Base-by-base conservation (phyloP, 169 alveolate genomes). In the Neospora caninum region DNA sequence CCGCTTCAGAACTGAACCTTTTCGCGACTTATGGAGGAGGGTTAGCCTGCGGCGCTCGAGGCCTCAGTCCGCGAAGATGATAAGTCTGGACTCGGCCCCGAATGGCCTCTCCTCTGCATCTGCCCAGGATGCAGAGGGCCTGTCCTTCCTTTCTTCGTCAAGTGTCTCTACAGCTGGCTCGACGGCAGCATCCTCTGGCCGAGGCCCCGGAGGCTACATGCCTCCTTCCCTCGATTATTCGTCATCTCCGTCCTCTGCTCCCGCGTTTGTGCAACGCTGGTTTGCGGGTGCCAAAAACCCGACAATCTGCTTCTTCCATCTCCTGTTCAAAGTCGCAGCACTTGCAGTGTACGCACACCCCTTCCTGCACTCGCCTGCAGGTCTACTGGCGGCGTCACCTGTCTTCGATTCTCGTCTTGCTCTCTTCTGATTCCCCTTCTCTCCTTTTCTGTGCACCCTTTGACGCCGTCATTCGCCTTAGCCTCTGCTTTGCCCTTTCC, bases 261-360 rank as follows among this genome's bases (percentile, higher is more conserved):
- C 39, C 27, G 1, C 86, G n/a, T 78, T 78, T 78, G 45, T 82
- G 36, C 89, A 42, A 27, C 89, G 89, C 67, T 82, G 89, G 80
- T 83, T 92, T 16, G 54, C 73, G 34, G 94, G 94, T 2, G 88
- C 94, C 22, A 80, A 69, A 10, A 91, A 92, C 64, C 94, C 94
- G 16, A 80, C 92, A 0, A 92, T 84, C 53, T 92, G 94, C n/a
- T 83, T 92, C 64, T 92, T 92, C 69, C 94, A 92, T 43, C 80
- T 92, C 39, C 42, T 82, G 10, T 92, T 92, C 82, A 92, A 92
- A 45, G 31, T 16, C 34, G 92, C 88, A 0, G 73, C 92, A 6
- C 80, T 92, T 41, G 89, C 89, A 41, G 64, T 41, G 89, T 82
- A 82, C 53, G 89, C 39, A 9, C 38, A 82, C 89, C 49, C 10